Conservation (phyloP, 2,329 filamentous ascomycete species). For the Davidsoniella eucalypti region DNA sequence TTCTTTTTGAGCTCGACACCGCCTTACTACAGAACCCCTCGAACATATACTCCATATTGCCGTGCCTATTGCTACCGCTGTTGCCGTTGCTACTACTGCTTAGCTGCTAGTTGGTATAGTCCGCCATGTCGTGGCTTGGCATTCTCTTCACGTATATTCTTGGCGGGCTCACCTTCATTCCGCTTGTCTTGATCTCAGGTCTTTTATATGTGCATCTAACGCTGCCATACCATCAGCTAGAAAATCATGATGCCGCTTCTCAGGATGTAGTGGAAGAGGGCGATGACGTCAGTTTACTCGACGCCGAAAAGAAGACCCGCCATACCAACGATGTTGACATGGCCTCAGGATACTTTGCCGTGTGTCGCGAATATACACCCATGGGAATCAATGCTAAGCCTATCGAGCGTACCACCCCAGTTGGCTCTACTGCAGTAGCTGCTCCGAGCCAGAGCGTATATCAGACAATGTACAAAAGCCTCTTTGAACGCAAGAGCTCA, state of each 20-base stretch:
- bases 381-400: conserved; percentile 87
- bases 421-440: conserved; percentile 56
- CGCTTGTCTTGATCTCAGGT: conserved; percentile 45
- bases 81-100: too few species aligned
- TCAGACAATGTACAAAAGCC: conserved; percentile 92
- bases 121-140: conserved; percentile 33
- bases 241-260: conserved; percentile 14
- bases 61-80: too few species aligned
- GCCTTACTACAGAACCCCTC: too few species aligned
- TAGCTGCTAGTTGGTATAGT: too few species aligned
- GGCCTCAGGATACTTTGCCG: conserved; percentile 85
- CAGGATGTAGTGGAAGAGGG: conserved; percentile 34
- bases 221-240: conserved; percentile 34
- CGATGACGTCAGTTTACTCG: conserved; percentile 50
- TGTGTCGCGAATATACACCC: conserved; percentile 81
- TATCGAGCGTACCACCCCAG: conserved; percentile 68
- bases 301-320: conserved; percentile 33
- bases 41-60: too few species aligned
- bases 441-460: conserved; percentile 85
- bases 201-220: conserved; percentile 53
- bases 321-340: conserved; percentile 52
- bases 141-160: conserved; percentile 66
- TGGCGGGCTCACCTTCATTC: conserved; percentile 77
- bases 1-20: too few species aligned
- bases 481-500: conserved; percentile 65